Evolutionary conservation across 352 stramenopile species (phyloP), one percentile per base, ranked within the genome.

Genomic region (Phytopythium mirpurense): DNA sequence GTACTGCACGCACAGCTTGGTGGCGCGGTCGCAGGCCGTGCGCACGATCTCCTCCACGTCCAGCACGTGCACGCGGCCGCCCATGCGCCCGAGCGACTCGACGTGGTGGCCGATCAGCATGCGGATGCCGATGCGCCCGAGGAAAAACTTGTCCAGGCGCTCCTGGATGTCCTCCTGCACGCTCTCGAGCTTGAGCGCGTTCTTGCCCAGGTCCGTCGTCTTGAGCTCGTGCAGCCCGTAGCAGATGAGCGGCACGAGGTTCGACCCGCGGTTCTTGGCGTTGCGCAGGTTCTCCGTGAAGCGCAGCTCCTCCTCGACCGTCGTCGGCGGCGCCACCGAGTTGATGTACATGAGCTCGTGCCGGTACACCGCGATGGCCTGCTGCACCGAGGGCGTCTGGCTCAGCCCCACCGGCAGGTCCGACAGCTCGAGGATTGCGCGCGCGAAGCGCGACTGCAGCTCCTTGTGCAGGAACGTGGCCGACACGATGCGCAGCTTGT

Each of bases 41-140:
- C 57, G 68, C 27, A 90, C 78, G 9, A 83, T 87, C 29, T 79
- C 71, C 53, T 86, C 74, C 5, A 88, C 79, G 40, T 90, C 72
- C 8, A 88, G 53, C 43, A 88, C 72, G 56, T 88, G 73, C 24
- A 93, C 83, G 45, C 83, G 79, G 11, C 83, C 83, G 46, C 79
- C 80, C 18, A 68, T 58, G 49, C 73, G 66, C 15, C 68, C 66
- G 6, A 88, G 64, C 34, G 78, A 87, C 50, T 90, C 79, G 24
- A 88, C 78, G 51, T 93, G 83, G 56, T 93, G 83, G 1, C 96
- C 97, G 68, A 99, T 99, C 60, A 99, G 83, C 59, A 99, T 98
- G 49, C 97, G 94, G 68, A 99, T 99, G 32, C 97, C 97, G 59
- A 99, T 99, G 24, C 97, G 86, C 21, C 83, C 95, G 32, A 99